Base-by-base conservation (phyloP, 768 basidiomycete species). In the Lentinus brumalis region DNA sequence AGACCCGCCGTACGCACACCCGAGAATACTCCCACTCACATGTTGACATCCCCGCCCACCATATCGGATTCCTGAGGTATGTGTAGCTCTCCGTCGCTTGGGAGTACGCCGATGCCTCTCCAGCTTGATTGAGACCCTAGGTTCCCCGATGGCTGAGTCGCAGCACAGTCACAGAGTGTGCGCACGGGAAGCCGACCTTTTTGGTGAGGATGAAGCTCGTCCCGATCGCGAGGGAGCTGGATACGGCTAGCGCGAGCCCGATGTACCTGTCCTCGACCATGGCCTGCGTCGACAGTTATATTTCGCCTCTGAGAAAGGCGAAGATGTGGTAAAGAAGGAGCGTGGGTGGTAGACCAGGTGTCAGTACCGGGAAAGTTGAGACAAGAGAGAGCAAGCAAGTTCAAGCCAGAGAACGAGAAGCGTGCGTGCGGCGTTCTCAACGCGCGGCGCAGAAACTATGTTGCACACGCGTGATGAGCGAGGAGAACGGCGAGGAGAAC, bases 161-260 rank as follows among this genome's bases (percentile, higher is more conserved):
- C 18, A 1, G 45, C 30, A 29, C 16, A 8, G 21, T 39, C 35
- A 35, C 35, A 35, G 35, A 56, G 32, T 41, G 11, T 26, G 38
- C 26, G 53, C 46, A 54, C 16, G 56, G 42, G 2, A 10, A 15
- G 50, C 76, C 65, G 53, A 91, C 96, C 89, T 97, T 98, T 85
- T 99, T 99, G 16, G 96, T 99, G 72, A 99, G 96, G 71, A 99
- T 97, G 74, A 95, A 97, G 75, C 94, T 96, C 41, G 90, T 92
- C 52, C 97, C 96, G 66, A 98, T 98, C 60, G 91, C 87, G 29
- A 92, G 70, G 12, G 92, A 91, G 66, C 93, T 86, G 18, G 88
- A 86, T 51, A 98, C 76, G 55, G 97, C 96, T 57, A 99, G 85
- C 29, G 86, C 83, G 54, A 99, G 84, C 35, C 97, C 97, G 51